Evolutionary conservation across 192 early-diverging fungal genomes (phyloP), one percentile per base, ranked within the genome.

Genomic region (Coemansia sp.): DNA sequence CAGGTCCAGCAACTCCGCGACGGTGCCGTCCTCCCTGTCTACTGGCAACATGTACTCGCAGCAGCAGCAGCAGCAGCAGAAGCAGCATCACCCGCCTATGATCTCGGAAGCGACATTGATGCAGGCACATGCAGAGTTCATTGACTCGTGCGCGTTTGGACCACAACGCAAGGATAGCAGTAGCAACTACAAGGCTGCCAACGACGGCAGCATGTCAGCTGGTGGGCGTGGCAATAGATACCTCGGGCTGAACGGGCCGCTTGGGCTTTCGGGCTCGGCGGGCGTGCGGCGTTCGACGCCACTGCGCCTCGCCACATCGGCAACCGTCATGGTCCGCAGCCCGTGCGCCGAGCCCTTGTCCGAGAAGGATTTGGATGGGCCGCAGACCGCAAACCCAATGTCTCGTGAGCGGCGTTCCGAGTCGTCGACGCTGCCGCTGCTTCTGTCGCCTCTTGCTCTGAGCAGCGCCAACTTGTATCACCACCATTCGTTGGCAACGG

Each of bases 401-500:
- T 33, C 35, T 2, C 23, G 35, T 0, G 20, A 21, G 0, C 59
- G 59, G 37, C 40, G 23, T n/a, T 49, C 46, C 5, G 59, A 45
- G 37, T 20, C 64, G 34, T 61, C 58, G 52, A 62, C 60, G 31
- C 49, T 75, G 78, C 78, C 79, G 25, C 64, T 81, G 60, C 58
- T 81, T 2, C 66, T 81, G 40, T 81, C 79, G 67, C 79, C 79
- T 12, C 39, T 81, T n/a, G 21, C 46, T 1, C 3, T 49, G 46
- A 49, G 40, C 46, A 49, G 46, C 46, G 46, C 20, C 46, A 26
- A 25, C 46, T 21, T 13, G 4, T 43, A 18, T 16, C 40, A 25
- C 46, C 46, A 49, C 46, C 46, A 49, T 20, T 49, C 46, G 46
- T 23, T 49, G 4, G 46, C 46, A 26, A 49, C 46, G 13, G 46